Evolutionary conservation across 495 filamentous ascomycete genomes (phyloP), one percentile per base, ranked within the genome.

Genomic region (Evansstolkia leycettana): DNA sequence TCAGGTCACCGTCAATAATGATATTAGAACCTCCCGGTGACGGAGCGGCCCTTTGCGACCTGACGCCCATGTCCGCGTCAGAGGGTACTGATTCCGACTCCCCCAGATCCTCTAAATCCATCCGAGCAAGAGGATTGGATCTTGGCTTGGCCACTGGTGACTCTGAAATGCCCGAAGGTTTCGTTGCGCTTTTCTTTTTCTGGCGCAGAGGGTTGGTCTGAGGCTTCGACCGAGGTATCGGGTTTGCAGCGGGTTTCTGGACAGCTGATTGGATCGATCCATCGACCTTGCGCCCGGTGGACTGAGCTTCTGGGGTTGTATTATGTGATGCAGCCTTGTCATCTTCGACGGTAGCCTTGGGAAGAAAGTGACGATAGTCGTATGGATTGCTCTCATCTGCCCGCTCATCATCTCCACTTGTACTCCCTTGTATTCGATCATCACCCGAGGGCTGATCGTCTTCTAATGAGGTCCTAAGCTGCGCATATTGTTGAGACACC

Each of bases 341-440:
- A 25, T 54, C 51, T 26, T 57, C 52, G 5, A 43, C 51, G 31
- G 58, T 51, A 12, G 46, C 43, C 39, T 66, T 59, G 17, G 51
- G 55, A 25, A 75, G 64, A 43, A 75, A 76, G 45, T 76, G 72
- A 7, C 72, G 67, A 43, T 61, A 75, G 47, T 76, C 71, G 37
- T 69, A 76, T 11, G 72, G 72, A 34, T 76, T 76, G 40, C 57
- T 52, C 0, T 64, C 57, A 36, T 73, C 70, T 1, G 70, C 59
- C 16, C 53, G 56, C 7, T 60, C 61, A 34, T 65, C 63, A 15
- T 64, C 64, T 12, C 60, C 61, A 23, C 53, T 58, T 23, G 45
- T 46, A 30, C 52, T 54, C 17, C 53, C 61, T 17, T 59, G 51
- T 1, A 54, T 53, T 25, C 52, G 60, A 36, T 70, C 64, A 29